These are phyloP conservation scores for Solanum dulcamara DNA, from an alignment of 257 asterid genomes.

Conservation along the genomic window DNA sequence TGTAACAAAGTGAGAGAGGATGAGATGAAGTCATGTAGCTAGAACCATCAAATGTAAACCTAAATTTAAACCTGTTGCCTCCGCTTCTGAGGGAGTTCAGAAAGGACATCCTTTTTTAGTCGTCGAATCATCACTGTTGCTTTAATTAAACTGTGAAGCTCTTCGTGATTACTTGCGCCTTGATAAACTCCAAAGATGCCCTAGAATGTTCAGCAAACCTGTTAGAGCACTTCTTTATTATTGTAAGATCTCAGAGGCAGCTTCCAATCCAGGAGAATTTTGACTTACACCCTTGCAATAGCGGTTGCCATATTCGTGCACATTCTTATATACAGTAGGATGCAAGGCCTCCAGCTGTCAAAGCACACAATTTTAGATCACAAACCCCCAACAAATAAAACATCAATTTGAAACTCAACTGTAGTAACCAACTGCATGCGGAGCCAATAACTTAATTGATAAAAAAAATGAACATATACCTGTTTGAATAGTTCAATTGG, in stretches of 20 bases:
- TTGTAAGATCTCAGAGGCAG: not conserved
- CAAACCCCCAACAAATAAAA: not conserved
- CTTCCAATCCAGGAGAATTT: not conserved
- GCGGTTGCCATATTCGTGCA: constrained; percentile 84
- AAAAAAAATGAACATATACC: constrained; percentile 25
- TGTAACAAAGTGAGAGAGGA: constrained; percentile 18
- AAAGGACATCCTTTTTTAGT: constrained; percentile 88
- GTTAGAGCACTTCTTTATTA: not conserved
- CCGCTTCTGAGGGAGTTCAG: constrained; percentile 88
- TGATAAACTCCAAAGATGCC: constrained; percentile 82
- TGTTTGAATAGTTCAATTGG: constrained; percentile 90
- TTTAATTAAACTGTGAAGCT: constrained; percentile 91
- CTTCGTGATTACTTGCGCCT: constrained; percentile 98
- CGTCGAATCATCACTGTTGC: constrained; percentile 90
- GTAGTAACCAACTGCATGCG: not conserved
- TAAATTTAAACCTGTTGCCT: constrained; percentile 61
- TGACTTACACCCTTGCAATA: constrained; percentile 97
- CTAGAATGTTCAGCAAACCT: constrained; percentile 19
- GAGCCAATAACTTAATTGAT: constrained; percentile 7
- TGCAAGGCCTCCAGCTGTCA: constrained; percentile 82
- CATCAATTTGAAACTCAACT: not conserved
- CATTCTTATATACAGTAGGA: constrained; percentile 73
- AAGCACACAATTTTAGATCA: constrained; percentile 3
- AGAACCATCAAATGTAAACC: not conserved
- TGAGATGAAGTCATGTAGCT: not conserved